Percentiles rank a stretch among this genome's conserved stretches.
Conservation (phyloP, 306 rosid species). For the Cucurbita moschata region DNA sequence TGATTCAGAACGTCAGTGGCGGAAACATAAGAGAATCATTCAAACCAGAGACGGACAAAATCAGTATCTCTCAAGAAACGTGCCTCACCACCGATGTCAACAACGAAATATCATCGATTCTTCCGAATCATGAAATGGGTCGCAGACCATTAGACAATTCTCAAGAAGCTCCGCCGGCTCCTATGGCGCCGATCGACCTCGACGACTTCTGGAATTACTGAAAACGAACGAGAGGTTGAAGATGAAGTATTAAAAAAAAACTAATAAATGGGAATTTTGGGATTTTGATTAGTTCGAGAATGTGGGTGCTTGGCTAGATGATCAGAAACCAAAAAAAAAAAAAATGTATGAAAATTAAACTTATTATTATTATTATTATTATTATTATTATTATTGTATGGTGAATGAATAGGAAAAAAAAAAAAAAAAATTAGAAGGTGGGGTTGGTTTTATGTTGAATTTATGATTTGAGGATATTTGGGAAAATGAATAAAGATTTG, state of each 20-base stretch:
- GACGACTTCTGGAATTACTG: conserved; percentile 50
- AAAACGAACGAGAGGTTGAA: neutral
- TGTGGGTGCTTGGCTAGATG: conserved; percentile 1
- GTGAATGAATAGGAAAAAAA: neutral
- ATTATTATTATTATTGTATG: neutral
- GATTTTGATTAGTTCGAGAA: neutral
- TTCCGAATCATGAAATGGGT: conserved; percentile 38
- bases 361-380: neutral
- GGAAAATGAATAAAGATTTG: conserved; percentile 13
- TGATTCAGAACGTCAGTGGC: conserved; percentile 35
- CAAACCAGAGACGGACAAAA: conserved; percentile 47
- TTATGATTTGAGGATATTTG: neutral
- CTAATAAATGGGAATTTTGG: neutral
- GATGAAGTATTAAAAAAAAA: neutral
- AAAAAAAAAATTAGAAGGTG: neutral
- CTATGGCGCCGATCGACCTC: conserved; percentile 24
- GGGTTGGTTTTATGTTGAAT: neutral
- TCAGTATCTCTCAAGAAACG: conserved; percentile 47
- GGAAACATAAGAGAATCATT: conserved; percentile 29
- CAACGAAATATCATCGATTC: conserved; percentile 47
- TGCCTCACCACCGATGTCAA: conserved; percentile 38
- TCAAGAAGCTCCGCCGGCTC: conserved; percentile 24
- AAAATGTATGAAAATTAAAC: neutral
- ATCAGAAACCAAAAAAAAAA: neutral
- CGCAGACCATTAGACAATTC: conserved; percentile 26